Evolutionary conservation across 129 eudicot species (phyloP).

Genomic region (Artemisia argyi): DNA sequence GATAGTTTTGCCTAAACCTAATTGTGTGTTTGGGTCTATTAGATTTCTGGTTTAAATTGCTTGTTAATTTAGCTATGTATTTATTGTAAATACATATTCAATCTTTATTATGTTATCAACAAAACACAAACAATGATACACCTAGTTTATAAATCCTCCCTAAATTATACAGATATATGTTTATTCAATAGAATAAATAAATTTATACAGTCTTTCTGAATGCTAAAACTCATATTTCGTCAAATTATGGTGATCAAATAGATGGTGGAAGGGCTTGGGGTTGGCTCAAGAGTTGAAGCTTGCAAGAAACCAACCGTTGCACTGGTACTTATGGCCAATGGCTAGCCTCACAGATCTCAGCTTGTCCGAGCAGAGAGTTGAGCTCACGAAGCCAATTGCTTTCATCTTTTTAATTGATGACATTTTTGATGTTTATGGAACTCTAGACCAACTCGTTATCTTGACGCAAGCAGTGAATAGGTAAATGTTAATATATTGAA

Average conservation of each 20-base stretch:
- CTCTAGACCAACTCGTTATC: slow-evolving; percentile 42
- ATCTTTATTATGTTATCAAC: no score
- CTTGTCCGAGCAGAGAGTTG: slow-evolving; percentile 40
- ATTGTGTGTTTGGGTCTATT: no score
- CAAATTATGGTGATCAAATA: not conserved
- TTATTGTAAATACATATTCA: no score
- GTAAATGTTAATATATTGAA: slow-evolving; percentile 13
- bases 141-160: no score
- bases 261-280: slow-evolving; percentile 68
- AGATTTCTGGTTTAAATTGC: no score
- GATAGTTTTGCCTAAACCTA: no score
- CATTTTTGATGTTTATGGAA: slow-evolving; percentile 66
- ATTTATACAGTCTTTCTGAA: not conserved
- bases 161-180: no score
- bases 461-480: slow-evolving; percentile 61
- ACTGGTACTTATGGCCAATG: slow-evolving; percentile 77
- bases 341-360: slow-evolving; percentile 45
- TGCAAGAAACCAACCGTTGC: slow-evolving; percentile 62
- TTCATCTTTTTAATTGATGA: slow-evolving; percentile 61
- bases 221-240: not conserved
- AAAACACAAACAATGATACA: no score
- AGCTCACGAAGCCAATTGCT: slow-evolving; percentile 58
- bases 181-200: not conserved
- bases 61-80: no score
- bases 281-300: slow-evolving; percentile 43